These are phyloP conservation scores for Macrocybe gigantea DNA, from an alignment of 768 basidiomycete genomes.

Conservation along the genomic window DNA sequence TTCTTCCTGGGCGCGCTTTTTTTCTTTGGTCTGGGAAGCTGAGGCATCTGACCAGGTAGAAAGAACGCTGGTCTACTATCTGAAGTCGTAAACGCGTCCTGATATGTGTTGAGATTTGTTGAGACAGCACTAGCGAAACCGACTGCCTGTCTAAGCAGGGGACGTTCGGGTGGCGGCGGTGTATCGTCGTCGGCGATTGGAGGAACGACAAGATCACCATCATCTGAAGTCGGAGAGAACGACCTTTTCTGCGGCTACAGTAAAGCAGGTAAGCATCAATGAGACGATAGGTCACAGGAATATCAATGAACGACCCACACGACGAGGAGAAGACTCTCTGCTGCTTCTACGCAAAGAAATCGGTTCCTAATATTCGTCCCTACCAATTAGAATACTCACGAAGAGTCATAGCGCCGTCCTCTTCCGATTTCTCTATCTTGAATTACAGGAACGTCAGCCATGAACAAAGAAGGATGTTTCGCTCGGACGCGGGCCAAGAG, in stretches of 20 bases:
- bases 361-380: background rate
- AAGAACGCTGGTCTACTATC: slow-evolving; percentile 25
- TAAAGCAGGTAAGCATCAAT: slow-evolving; percentile 3
- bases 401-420: slow-evolving; percentile 33
- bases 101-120: slow-evolving; percentile 32
- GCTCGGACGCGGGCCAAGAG: too few species aligned
- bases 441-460: background rate
- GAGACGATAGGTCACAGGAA: background rate
- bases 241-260: slow-evolving; percentile 39
- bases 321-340: slow-evolving; percentile 46
- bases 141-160: slow-evolving; percentile 55
- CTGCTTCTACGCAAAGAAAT: slow-evolving; percentile 38
- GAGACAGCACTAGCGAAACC: slow-evolving; percentile 35
- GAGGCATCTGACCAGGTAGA: slow-evolving; percentile 45
- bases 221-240: slow-evolving; percentile 49
- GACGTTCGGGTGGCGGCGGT: slow-evolving; percentile 40
- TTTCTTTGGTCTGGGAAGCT: slow-evolving; percentile 10
- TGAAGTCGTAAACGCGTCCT: slow-evolving; percentile 23
- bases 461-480: too few species aligned
- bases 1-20: slow-evolving; percentile 22
- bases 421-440: slow-evolving; percentile 30
- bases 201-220: slow-evolving; percentile 35
- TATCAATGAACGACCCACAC: slow-evolving; percentile 26
- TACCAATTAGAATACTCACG: slow-evolving; percentile 18
- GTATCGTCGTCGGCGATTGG: slow-evolving; percentile 37